Evolutionary conservation across 306 rosid species (phyloP).

Genomic region (Glycine soja): DNA sequence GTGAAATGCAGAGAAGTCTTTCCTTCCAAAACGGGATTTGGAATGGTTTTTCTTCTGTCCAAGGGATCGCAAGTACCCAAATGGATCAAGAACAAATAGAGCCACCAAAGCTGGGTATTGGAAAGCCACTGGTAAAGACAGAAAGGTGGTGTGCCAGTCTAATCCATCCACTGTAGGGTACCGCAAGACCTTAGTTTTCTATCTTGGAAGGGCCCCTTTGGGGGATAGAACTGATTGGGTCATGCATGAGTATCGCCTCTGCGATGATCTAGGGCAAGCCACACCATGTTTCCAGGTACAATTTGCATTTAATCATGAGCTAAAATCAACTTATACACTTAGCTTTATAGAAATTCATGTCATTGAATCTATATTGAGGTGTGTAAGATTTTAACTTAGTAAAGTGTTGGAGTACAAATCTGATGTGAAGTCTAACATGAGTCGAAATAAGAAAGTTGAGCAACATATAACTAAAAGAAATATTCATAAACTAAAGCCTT

Average conservation of each 20-base stretch:
- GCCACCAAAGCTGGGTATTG: slow-evolving; percentile 94
- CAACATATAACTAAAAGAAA: too few relatives aligned
- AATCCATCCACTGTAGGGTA: slow-evolving; percentile 60
- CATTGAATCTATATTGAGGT: not conserved
- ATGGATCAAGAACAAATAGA: slow-evolving; percentile 88
- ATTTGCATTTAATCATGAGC: not conserved
- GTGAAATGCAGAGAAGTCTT: slow-evolving; percentile 74
- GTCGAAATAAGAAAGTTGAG: too few relatives aligned
- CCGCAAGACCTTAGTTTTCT: slow-evolving; percentile 90
- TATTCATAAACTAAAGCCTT: too few relatives aligned
- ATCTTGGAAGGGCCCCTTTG: slow-evolving; percentile 86
- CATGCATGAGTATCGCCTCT: slow-evolving; percentile 91
- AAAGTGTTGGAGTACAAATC: not conserved
- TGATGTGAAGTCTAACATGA: too few relatives aligned
- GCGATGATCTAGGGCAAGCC: slow-evolving; percentile 58
- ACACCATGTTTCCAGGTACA: slow-evolving; percentile 69
- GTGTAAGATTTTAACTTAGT: not conserved
- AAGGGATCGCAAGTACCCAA: slow-evolving; percentile 87
- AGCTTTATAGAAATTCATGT: too few relatives aligned
- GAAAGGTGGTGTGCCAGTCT: slow-evolving; percentile 65
- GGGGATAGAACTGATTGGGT: slow-evolving; percentile 89
- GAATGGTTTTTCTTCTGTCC: slow-evolving; percentile 98
- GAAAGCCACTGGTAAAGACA: slow-evolving; percentile 98
- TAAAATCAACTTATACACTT: too few relatives aligned
- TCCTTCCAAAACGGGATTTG: slow-evolving; percentile 77